Evolutionary conservation across 768 basidiomycete genomes (phyloP), one percentile per base, ranked within the genome.

Genomic region (Suillus luteus): DNA sequence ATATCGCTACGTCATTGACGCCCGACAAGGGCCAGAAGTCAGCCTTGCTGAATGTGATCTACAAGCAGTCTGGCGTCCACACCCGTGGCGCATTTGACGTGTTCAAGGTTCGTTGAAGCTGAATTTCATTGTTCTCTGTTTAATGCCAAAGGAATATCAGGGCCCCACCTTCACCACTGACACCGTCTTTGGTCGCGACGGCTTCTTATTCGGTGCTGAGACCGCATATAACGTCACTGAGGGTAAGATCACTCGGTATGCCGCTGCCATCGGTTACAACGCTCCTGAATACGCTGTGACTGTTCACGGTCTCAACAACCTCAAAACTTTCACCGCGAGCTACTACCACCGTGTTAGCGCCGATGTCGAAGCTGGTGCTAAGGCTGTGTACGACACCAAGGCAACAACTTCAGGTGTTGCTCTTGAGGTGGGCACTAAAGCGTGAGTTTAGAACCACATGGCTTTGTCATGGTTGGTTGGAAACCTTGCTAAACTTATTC

Each of bases 151-250:
- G 37, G 22, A 43, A 62, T 58, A 10, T 49, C 44, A 97, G 95
- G 97, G 97, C 59, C 96, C 96, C 55, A 96, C 94, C 60, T 92
- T 99, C 85, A 98, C 95, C 68, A 90, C 95, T 59, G 97, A 99
- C 80, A 85, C 93, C 65, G 97, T 96, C 70, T 73, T 96, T 68
- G 96, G 96, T 69, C 96, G 95, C 72, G 95, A 98, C 72, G 97
- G 97, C 64, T 94, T 99, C 91, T 91, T 98, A 65, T 80, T 96
- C 64, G 97, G 97, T 82, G 93, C 86, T 67, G 97, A 99, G 84
- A 90, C 95, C 44, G 87, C 94, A 59, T 99, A 99, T 85, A 96
- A 98, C 77, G 93, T 98, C 75, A 93, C 90, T 58, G 92, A 93
- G 71, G 96, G 95, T 73, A 89, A 87, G 73, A 85, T 99, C 76